Evolutionary conservation across 2,329 filamentous ascomycete genomes (phyloP).

Genomic region (Colletotrichum sp.): DNA sequence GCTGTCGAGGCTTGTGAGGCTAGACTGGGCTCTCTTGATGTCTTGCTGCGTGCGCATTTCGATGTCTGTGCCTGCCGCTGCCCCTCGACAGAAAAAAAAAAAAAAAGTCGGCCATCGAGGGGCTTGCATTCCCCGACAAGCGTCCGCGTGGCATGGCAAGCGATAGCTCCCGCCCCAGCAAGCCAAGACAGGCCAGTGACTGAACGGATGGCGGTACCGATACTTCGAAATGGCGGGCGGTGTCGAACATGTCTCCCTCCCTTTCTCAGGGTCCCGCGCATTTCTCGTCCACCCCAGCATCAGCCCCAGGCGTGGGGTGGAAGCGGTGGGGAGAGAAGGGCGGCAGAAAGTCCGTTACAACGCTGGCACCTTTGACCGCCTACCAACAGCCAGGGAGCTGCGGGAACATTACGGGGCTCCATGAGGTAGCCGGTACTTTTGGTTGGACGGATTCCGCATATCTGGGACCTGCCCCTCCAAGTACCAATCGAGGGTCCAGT

Average conservation of each 20-base stretch:
- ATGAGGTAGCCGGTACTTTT: slow-evolving; percentile 5
- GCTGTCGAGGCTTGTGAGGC: neutral
- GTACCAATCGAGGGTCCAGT: neutral
- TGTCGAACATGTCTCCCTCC: neutral
- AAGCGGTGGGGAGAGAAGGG: slow-evolving; percentile 11
- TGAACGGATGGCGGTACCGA: neutral
- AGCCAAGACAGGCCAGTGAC: neutral
- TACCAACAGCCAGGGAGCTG: slow-evolving; percentile 4
- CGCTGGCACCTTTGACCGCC: slow-evolving; percentile 3
- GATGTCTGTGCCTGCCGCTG: neutral
- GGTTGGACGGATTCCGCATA: neutral
- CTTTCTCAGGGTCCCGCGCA: slow-evolving; percentile 16
- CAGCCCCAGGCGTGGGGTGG: slow-evolving; percentile 20
- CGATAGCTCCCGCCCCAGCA: slow-evolving; percentile 16
- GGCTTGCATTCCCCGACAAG: slow-evolving; percentile 12
- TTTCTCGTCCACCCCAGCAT: slow-evolving; percentile 17
- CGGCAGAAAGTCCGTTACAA: slow-evolving; percentile 16
- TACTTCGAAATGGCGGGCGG: slow-evolving; percentile 1
- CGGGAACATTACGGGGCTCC: slow-evolving; percentile 2
- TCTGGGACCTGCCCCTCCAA: neutral
- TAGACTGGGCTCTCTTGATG: neutral
- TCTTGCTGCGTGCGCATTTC: neutral
- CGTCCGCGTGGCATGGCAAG: slow-evolving; percentile 18
- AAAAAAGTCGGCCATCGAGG: neutral
- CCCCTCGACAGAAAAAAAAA: neutral